phyloP scores from a whole-genome alignment of 805 yeast species.

The Cyberlindnera sargentensis region DNA sequence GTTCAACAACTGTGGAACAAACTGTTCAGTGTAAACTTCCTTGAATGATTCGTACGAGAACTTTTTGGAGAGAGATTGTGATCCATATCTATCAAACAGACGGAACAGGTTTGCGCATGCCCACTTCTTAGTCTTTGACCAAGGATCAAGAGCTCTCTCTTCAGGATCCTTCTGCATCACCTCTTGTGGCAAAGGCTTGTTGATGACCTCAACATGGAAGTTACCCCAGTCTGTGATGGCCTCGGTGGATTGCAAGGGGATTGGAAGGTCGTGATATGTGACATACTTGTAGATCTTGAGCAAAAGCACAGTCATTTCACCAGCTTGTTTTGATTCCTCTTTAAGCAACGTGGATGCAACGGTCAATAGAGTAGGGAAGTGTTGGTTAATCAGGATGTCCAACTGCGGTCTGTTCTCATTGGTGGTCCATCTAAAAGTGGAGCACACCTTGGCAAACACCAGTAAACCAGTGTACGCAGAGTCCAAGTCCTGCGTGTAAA shows the following conservation, averaged over 20 bases:
- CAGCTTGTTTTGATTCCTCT: slow-evolving; percentile 38
- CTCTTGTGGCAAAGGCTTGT: slow-evolving; percentile 48
- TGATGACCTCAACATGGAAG: slow-evolving; percentile 63
- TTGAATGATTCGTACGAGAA: slow-evolving; percentile 58
- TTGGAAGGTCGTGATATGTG: slow-evolving; percentile 67
- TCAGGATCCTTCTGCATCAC: slow-evolving; percentile 44
- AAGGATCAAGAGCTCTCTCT: slow-evolving; percentile 46
- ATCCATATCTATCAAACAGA: slow-evolving; percentile 64
- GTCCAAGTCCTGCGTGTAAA: slow-evolving; percentile 37
- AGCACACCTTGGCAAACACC: slow-evolving; percentile 61
- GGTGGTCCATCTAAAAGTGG: slow-evolving; percentile 64
- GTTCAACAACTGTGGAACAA: slow-evolving; percentile 67
- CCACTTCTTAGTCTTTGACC: slow-evolving; percentile 85
- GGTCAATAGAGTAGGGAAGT: slow-evolving; percentile 59
- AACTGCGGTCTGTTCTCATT: slow-evolving; percentile 48
- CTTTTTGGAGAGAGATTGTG: slow-evolving; percentile 37
- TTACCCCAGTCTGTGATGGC: slow-evolving; percentile 61
- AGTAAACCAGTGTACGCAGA: slow-evolving; percentile 59
- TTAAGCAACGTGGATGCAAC: slow-evolving; percentile 53
- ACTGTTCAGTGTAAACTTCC: slow-evolving; percentile 42
- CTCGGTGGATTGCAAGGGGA: slow-evolving; percentile 47
- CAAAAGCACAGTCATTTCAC: slow-evolving; percentile 69
- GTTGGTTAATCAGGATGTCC: slow-evolving; percentile 45
- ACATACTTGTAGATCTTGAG: slow-evolving; percentile 75
- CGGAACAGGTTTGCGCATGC: slow-evolving; percentile 71